These are phyloP conservation scores for Sanghuangporus weigelae DNA, from an alignment of 1,284 basidiomycete species.

Conservation along the genomic window DNA sequence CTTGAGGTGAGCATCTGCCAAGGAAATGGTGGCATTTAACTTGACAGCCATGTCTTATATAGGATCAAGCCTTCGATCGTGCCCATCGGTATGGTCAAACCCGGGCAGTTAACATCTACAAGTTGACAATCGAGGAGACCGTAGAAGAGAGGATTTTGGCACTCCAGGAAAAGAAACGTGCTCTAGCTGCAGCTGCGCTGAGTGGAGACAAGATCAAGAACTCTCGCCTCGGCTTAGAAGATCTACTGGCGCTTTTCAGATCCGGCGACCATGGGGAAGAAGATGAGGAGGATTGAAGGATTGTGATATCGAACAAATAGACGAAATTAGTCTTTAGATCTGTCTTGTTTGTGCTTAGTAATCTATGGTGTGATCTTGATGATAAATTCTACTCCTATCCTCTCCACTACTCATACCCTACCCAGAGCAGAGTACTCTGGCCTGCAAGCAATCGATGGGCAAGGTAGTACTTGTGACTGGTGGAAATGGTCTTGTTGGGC, in stretches of 20 bases:
- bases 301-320: no score
- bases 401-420: background rate
- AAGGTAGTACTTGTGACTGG: slow-evolving; percentile 74
- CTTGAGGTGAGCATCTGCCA: slow-evolving; percentile 48
- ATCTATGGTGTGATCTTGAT: background rate
- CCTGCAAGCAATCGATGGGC: slow-evolving; percentile 4
- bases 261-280: slow-evolving; percentile 51
- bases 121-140: slow-evolving; percentile 84
- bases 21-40: background rate
- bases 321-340: background rate
- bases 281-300: slow-evolving; percentile 26
- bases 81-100: slow-evolving; percentile 88
- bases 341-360: background rate
- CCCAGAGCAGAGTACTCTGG: no score
- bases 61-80: slow-evolving; percentile 93
- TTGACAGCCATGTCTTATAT: slow-evolving; percentile 4
- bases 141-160: slow-evolving; percentile 87
- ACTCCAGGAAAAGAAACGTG: slow-evolving; percentile 85
- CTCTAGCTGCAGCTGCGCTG: slow-evolving; percentile 78
- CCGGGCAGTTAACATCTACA: slow-evolving; percentile 86
- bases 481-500: slow-evolving; percentile 81
- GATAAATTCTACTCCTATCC: background rate
- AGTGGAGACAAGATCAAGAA: slow-evolving; percentile 87
- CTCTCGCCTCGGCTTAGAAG: slow-evolving; percentile 78
- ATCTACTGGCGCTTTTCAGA: slow-evolving; percentile 76